A percentile compares a stretch with the other conserved stretches of the same genome.
These are phyloP conservation scores for Paracoccidioides brasiliensis DNA, from an alignment of 2,329 filamentous ascomycete genomes.

Conservation along the genomic window DNA sequence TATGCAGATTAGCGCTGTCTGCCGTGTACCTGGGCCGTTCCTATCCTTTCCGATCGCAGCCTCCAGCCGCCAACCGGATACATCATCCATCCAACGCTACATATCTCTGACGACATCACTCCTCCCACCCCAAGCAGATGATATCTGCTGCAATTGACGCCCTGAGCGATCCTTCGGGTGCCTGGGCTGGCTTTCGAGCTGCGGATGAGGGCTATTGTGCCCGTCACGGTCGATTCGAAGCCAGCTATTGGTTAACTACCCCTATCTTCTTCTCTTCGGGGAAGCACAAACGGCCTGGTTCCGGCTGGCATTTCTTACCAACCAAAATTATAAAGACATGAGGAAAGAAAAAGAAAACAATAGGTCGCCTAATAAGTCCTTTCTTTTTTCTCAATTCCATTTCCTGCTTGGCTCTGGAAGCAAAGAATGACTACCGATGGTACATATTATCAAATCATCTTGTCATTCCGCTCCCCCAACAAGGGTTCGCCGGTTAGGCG, in stretches of 20 bases:
- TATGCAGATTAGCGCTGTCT: neutral
- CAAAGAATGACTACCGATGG: slow-evolving; percentile 9
- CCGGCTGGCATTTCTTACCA: neutral
- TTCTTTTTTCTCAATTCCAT: neutral
- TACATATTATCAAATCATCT: slow-evolving; percentile 3
- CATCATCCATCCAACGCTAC: neutral
- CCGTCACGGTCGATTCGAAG: neutral
- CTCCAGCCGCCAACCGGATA: too few species aligned
- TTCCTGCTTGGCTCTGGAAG: neutral
- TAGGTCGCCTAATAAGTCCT: neutral
- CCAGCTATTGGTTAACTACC: neutral
- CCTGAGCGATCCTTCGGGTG: neutral
- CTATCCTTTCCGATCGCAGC: neutral
- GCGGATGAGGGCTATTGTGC: neutral
- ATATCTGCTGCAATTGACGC: neutral
- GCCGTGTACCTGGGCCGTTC: neutral
- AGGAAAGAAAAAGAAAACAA: neutral
- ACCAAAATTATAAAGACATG: neutral
- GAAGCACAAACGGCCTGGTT: neutral
- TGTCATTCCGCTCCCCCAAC: neutral
- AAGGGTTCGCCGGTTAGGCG: neutral
- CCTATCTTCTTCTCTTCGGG: neutral
- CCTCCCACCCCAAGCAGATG: neutral
- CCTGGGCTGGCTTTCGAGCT: neutral
- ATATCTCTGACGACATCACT: neutral